phyloP scores from a whole-genome alignment of 2,329 filamentous ascomycete species.

The Fusarium sp. region DNA sequence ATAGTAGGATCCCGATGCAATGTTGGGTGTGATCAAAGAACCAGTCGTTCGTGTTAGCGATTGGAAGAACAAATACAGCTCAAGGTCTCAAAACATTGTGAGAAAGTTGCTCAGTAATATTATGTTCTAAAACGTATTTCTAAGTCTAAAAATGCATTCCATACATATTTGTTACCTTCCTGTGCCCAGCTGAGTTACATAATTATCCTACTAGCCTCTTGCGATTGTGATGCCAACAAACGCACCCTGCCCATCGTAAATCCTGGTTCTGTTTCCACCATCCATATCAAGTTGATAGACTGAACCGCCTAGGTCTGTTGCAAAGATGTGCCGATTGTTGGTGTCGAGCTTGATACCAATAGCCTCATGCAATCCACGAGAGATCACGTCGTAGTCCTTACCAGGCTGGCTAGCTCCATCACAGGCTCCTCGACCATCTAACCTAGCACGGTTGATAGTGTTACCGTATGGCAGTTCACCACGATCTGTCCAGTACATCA shows the following conservation, averaged over 20 bases:
- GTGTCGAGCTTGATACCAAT: background rate
- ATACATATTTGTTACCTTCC: too few species aligned
- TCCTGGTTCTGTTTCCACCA: background rate
- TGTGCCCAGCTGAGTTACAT: too few species aligned
- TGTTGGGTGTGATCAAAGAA: too few species aligned
- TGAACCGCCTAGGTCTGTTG: background rate
- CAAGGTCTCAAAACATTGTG: too few species aligned
- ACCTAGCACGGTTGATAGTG: background rate
- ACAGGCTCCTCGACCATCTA: fast-evolving
- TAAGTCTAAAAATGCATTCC: too few species aligned
- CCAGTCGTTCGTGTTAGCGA: too few species aligned
- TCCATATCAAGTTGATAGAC: constrained; percentile 16
- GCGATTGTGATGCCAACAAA: background rate
- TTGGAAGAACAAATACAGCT: too few species aligned
- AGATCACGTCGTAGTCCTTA: background rate
- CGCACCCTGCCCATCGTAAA: background rate
- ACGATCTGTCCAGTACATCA: constrained; percentile 8
- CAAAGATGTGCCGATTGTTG: background rate
- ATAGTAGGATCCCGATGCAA: background rate
- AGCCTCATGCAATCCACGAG: background rate
- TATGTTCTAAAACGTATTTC: too few species aligned
- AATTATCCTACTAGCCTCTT: too few species aligned
- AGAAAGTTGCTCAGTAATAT: too few species aligned
- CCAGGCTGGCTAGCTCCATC: background rate
- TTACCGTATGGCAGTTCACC: background rate